These are phyloP conservation scores for Leishmania gerbilli DNA, from an alignment of 208 protist genomes.

Conservation along the genomic window DNA sequence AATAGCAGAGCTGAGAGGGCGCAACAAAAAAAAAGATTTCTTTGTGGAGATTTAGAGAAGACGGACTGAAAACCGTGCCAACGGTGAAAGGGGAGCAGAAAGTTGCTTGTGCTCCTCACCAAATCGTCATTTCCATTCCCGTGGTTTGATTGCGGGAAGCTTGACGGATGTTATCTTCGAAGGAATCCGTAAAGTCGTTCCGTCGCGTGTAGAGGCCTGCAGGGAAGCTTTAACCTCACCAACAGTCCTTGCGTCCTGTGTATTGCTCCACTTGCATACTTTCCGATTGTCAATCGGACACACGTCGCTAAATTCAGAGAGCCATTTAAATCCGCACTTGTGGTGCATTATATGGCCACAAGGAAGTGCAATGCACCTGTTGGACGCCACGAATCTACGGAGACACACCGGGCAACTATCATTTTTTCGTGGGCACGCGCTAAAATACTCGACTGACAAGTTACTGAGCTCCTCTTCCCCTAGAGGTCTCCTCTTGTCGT, in stretches of 20 bases:
- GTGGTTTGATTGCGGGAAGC: background rate
- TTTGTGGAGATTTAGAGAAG: background rate
- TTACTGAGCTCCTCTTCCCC: slow-evolving; percentile 22
- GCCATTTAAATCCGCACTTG: slow-evolving; percentile 60
- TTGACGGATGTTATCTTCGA: background rate
- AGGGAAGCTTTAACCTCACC: too few species aligned
- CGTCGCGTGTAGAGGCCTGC: background rate
- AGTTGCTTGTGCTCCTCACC: background rate
- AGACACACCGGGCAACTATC: slow-evolving; percentile 70
- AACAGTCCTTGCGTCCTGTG: background rate
- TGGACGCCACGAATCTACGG: slow-evolving; percentile 34
- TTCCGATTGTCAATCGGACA: slow-evolving; percentile 71
- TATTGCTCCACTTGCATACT: background rate
- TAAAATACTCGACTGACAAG: slow-evolving; percentile 16
- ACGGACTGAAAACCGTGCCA: background rate
- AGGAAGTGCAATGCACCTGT: slow-evolving; percentile 50
- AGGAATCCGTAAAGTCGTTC: background rate
- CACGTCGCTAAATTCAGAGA: slow-evolving; percentile 55
- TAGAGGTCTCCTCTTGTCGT: slow-evolving; percentile 22
- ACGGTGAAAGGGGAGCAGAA: background rate
- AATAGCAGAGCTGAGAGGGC: background rate
- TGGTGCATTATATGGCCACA: slow-evolving; percentile 82
- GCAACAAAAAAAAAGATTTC: background rate
- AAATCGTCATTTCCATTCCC: background rate
- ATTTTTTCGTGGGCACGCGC: slow-evolving; percentile 5